Percentiles rank a stretch among this genome's conserved stretches.
Evolutionary conservation across 441 rosid genomes (phyloP).

Genomic region (Biscutella laevigata): DNA sequence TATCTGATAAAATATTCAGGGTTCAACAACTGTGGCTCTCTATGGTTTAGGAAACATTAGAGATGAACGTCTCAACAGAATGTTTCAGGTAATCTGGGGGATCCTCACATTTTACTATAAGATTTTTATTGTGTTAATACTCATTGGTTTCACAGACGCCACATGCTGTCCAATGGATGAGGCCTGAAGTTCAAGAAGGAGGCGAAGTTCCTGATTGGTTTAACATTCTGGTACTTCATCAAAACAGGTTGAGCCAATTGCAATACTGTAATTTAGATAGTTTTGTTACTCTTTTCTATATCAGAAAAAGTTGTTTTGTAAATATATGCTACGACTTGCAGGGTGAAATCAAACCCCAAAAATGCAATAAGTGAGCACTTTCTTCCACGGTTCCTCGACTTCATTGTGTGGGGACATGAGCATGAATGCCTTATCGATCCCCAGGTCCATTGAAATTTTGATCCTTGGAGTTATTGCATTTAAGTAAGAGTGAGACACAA

Average conservation of each 20-base stretch:
- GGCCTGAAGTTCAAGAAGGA: constrained; percentile 90
- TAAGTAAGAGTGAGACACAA: neutral
- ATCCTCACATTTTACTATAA: constrained; percentile 1
- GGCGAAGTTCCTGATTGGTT: constrained; percentile 84
- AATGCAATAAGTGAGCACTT: constrained; percentile 97
- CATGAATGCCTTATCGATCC: constrained; percentile 96
- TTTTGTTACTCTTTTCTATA: neutral
- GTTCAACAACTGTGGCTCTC: constrained; percentile 86
- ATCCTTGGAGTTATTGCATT: constrained; percentile 9
- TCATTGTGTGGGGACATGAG: constrained; percentile 96
- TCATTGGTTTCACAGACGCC: constrained; percentile 55
- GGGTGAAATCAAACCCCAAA: constrained; percentile 93
- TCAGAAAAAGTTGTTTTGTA: constrained; percentile 10
- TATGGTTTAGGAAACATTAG: constrained; percentile 97
- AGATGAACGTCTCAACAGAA: constrained; percentile 95
- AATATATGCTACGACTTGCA: constrained; percentile 30
- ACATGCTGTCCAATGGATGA: constrained; percentile 98
- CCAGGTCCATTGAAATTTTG: constrained; percentile 44
- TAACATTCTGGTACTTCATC: constrained; percentile 95
- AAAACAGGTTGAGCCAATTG: constrained; percentile 62
- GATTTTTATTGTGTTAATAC: constrained; percentile 13
- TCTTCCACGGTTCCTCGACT: constrained; percentile 88
- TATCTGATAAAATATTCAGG: constrained; percentile 35
- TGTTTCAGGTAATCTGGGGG: constrained; percentile 71
- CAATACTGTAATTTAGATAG: neutral